Conservation (phyloP, 192 early-diverging fungal genomes). For the Funneliformis geosporum region DNA sequence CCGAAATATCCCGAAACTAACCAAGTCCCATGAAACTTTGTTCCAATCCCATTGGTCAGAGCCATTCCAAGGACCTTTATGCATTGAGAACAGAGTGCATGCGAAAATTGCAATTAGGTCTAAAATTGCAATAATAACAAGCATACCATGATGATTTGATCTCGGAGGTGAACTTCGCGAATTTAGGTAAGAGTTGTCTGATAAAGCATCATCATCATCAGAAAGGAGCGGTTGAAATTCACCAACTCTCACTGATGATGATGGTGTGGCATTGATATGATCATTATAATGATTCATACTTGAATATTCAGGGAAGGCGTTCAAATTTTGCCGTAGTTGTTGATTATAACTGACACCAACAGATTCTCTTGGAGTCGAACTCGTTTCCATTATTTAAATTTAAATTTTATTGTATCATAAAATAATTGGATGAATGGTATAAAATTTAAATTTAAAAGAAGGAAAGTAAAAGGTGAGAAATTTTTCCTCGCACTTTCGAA, state of each 20-base stretch:
- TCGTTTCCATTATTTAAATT: neutral
- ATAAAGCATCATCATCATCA: neutral
- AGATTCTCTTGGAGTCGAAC: neutral
- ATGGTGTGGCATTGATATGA: neutral
- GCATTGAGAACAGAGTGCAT: neutral
- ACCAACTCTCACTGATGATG: neutral
- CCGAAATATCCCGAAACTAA: slow-evolving; percentile 11
- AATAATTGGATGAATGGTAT: neutral
- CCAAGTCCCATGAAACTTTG: slow-evolving; percentile 1
- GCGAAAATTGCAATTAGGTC: neutral
- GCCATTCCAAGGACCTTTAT: neutral
- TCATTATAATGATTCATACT: neutral
- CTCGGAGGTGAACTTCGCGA: neutral
- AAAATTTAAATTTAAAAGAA: too few relatives aligned
- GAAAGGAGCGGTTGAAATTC: too few relatives aligned
- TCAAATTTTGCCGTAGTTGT: neutral
- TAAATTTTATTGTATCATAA: neutral
- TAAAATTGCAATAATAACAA: neutral
- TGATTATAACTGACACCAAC: neutral
- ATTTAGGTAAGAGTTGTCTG: neutral
- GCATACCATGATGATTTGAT: neutral
- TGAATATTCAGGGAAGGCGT: neutral
- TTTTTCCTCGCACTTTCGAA: too few relatives aligned
- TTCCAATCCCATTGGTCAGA: slow-evolving; percentile 3
- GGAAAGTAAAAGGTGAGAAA: too few relatives aligned